phyloP scores from a whole-genome alignment of 805 yeast genomes.

The Metschnikowia cubensis region DNA sequence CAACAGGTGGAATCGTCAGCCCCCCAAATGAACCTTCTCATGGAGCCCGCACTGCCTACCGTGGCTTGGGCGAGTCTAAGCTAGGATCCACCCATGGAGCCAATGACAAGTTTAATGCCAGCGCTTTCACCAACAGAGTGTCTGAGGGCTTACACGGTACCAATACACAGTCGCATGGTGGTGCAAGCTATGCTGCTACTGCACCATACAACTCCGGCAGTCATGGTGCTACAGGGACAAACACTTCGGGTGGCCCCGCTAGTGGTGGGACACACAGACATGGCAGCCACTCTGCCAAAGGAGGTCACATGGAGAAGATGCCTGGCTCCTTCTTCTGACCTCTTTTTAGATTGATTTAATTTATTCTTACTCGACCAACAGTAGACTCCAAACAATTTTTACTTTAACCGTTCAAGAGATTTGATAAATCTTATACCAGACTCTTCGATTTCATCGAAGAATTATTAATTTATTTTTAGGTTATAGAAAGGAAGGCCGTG shows the following conservation, averaged over 20 bases:
- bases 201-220: neutral
- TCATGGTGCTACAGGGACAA: neutral
- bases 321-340: slow-evolving; percentile 10
- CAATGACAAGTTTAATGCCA: neutral
- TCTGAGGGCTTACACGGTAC: neutral
- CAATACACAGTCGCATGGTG: neutral
- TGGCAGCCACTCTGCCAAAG: neutral
- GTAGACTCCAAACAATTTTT: neutral
- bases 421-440: too few species aligned
- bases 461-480: too few species aligned
- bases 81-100: neutral
- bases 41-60: neutral
- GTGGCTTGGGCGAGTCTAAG: neutral
- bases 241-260: neutral
- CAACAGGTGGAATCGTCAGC: slow-evolving; percentile 11
- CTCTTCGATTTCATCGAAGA: too few species aligned
- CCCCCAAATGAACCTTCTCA: slow-evolving; percentile 1
- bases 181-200: neutral
- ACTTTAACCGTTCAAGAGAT: neutral
- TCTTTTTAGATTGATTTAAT: neutral
- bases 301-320: slow-evolving; percentile 3
- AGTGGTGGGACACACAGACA: neutral
- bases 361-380: neutral
- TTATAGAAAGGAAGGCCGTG: too few species aligned
- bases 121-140: neutral